These are phyloP conservation scores for Pestalotiopsis sp. DNA, from an alignment of 2,329 filamentous ascomycete species.

Conservation along the genomic window DNA sequence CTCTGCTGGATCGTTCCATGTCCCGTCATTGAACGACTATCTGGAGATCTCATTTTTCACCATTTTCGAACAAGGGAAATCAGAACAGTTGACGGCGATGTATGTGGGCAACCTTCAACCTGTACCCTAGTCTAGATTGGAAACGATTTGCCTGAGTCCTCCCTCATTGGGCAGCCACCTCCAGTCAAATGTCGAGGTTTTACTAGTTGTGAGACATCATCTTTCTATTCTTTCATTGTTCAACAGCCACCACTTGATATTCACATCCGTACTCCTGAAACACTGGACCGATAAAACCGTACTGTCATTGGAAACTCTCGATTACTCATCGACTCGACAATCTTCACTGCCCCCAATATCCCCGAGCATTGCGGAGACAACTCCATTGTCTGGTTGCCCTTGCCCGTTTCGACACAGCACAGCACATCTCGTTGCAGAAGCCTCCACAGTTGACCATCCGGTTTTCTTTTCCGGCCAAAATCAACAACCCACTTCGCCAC, in stretches of 20 bases:
- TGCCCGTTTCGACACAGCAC: background rate
- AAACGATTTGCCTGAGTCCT: background rate
- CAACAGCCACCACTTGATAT: background rate
- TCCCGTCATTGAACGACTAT: background rate
- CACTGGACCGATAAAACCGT: background rate
- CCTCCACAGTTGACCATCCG: background rate
- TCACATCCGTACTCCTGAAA: background rate
- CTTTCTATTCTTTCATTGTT: slow-evolving; percentile 7
- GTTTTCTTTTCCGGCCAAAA: background rate
- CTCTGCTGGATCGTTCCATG: background rate
- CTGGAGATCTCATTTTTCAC: background rate
- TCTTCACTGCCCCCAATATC: no score
- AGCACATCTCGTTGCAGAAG: background rate
- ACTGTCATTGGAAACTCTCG: background rate
- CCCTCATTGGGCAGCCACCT: background rate
- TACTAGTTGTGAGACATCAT: background rate
- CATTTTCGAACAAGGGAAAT: no score
- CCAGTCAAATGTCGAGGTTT: background rate
- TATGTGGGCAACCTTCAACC: no score
- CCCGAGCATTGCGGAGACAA: background rate
- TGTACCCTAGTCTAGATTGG: background rate
- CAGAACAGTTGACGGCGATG: background rate
- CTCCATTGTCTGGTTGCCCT: background rate
- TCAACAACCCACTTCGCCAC: background rate
- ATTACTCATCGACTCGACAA: background rate